These are phyloP conservation scores for barley (Hordeum vulgare) DNA, from an alignment of 176 grass and related monocot genomes.

Conservation along the genomic window MorexV3_pseudomolecules_assembly NC_058522.1:27048741-27049240, in stretches of 20 bases:
- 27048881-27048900: background rate
- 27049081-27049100: constrained; percentile 9
- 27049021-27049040: background rate
- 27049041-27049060: rapidly evolving
- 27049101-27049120: background rate
- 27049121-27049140: background rate
- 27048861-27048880: background rate
- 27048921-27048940: background rate
- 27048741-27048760: background rate
- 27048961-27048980: background rate
- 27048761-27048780: background rate
- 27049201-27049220: background rate
- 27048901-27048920: background rate
- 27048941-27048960: constrained; percentile 10
- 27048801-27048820: background rate
- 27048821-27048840: background rate
- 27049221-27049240: constrained; percentile 36
- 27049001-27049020: background rate
- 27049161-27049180: no score
- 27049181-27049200: no score
- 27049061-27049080: background rate
- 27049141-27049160: background rate
- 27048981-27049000: constrained; percentile 8
- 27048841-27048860: constrained; percentile 3
- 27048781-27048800: background rate